Base-by-base conservation (phyloP, 176 grass and related monocot genomes). In the Juncus effusus region DNA sequence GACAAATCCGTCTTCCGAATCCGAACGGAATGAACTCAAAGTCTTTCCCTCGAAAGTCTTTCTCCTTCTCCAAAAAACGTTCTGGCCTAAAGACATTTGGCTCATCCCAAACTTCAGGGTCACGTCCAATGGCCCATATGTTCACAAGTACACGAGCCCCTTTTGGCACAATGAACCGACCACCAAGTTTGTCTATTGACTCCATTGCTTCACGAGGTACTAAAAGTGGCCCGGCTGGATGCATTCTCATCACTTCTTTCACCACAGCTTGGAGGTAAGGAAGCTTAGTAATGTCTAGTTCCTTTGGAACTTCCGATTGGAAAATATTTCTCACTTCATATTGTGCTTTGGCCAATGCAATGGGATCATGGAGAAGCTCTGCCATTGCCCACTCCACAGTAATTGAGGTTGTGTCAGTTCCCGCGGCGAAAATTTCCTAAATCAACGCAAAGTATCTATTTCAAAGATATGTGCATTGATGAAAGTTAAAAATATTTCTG, bases 31-130 rank as follows among this genome's bases (percentile, higher is more conserved):
- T 39, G 13, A 75, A 38, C 41, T 62, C 16, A 7, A 62, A 60
- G 47, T 75, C 44, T 4, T 53, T 56, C 14, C 72, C 59, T 4
- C 72, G 42, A 53, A 62, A 75, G 13, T 63, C 59, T 3, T 63
- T 16, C 13, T 75, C 40, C 15, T 45, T 75, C 39, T 7, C 42
- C 42, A 75, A 75, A 49, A 75, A 75, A 37, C 72, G 62, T 44
- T 75, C 72, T 42, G 59, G 72, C 54, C 50, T 63, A 58, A 75
- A 75, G 38, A 13, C 39, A 40, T 75, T 40, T 63, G 72, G 72
- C 37, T 63, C 72, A 3, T 40, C 47, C 72, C 72, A 75, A 7
- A 60, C 19, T 8, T 16, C 7, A 3, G 45, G 16, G 28, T 63
- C 72, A 40, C 59, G 56, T 28, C 72, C 59, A 7, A 64, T 60